A percentile compares a stretch with the other conserved stretches of the same genome.
Conservation (phyloP, 306 rosid species). For the Vigna trinervia region DNA sequence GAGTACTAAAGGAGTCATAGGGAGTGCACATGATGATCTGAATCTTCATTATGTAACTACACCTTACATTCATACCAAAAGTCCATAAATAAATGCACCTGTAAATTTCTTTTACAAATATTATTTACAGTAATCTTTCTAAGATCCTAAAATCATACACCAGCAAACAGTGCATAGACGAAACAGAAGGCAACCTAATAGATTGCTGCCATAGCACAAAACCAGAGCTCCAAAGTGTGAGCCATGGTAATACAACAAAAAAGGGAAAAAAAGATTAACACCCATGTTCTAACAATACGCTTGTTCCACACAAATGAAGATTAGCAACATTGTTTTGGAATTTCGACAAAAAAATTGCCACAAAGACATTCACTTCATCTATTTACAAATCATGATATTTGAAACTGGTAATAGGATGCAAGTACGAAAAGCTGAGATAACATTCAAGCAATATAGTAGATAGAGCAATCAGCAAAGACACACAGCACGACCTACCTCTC, state of each 20-base stretch:
- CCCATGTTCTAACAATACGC: not conserved
- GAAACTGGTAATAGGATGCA: slow-evolving; percentile 12
- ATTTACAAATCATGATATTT: slow-evolving; percentile 9
- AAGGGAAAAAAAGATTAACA: not conserved
- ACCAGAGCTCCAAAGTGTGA: slow-evolving; percentile 35
- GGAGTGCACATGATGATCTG: slow-evolving; percentile 29
- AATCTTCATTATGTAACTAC: slow-evolving; percentile 41
- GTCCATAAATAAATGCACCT: slow-evolving; percentile 40
- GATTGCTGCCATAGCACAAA: slow-evolving; percentile 38
- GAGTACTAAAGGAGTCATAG: slow-evolving; percentile 35
- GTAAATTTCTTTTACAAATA: slow-evolving; percentile 40
- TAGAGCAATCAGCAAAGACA: slow-evolving; percentile 86
- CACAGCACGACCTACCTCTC: slow-evolving; percentile 87
- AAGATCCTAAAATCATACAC: slow-evolving; percentile 37
- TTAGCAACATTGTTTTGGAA: slow-evolving; percentile 12
- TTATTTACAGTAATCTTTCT: slow-evolving; percentile 22
- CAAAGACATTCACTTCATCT: slow-evolving; percentile 34
- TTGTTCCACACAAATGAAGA: slow-evolving; percentile 5
- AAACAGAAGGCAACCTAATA: slow-evolving; percentile 36
- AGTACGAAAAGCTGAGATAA: slow-evolving; percentile 33
- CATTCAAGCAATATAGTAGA: slow-evolving; percentile 73
- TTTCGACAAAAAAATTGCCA: not conserved
- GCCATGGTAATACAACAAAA: not conserved
- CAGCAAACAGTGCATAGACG: slow-evolving; percentile 25
- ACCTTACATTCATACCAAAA: slow-evolving; percentile 43